Evolutionary conservation across 352 stramenopile genomes (phyloP).

Genomic region (Saprolegnia parasitica): DNA sequence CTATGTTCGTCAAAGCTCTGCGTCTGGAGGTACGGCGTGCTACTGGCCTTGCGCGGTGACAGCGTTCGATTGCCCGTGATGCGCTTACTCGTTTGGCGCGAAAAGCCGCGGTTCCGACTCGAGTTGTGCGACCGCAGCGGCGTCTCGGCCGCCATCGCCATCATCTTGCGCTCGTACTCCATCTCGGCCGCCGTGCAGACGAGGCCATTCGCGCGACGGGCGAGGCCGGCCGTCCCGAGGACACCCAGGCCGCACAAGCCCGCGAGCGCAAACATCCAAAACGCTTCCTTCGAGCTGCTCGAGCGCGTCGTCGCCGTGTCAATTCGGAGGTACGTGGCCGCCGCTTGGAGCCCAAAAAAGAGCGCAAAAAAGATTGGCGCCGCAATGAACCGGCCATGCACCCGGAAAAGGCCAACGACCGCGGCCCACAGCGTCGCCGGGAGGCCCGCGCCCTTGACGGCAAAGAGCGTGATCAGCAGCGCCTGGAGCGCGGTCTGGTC

Average conservation of each 20-base stretch:
- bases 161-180: constrained; percentile 39
- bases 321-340: constrained; percentile 31
- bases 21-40: constrained; percentile 1
- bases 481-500: constrained; percentile 43
- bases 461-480: constrained; percentile 62
- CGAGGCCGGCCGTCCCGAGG: constrained; percentile 33
- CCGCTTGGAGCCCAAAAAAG: constrained; percentile 64
- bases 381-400: constrained; percentile 52
- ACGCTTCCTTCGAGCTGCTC: constrained; percentile 37
- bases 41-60: background rate
- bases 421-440: constrained; percentile 73
- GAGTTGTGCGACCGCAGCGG: background rate
- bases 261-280: constrained; percentile 51
- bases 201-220: constrained; percentile 60
- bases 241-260: constrained; percentile 7
- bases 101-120: background rate
- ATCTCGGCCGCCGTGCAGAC: constrained; percentile 60
- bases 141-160: background rate
- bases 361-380: constrained; percentile 66
- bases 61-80: constrained; percentile 22
- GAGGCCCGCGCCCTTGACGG: constrained; percentile 67
- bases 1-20: background rate
- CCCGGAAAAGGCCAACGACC: constrained; percentile 66
- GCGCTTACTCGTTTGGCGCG: background rate
- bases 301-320: constrained; percentile 20